Conservation (phyloP, 306 rosid genomes). For the Prunus persica region Prunus_persica_NCBIv2 NC_034011.1:250501-251000, state of each 20-base stretch:
- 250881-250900: slow-evolving; percentile 41
- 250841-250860: slow-evolving; percentile 21
- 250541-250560: slow-evolving; percentile 49
- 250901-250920: slow-evolving; percentile 49
- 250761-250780: slow-evolving; percentile 32
- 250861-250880: slow-evolving; percentile 25
- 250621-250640: not conserved
- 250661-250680: slow-evolving; percentile 53
- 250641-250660: slow-evolving; percentile 55
- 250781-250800: slow-evolving; percentile 26
- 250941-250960: slow-evolving; percentile 30
- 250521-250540: slow-evolving; percentile 34
- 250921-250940: slow-evolving; percentile 60
- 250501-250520: slow-evolving; percentile 65
- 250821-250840: slow-evolving; percentile 18
- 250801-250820: slow-evolving; percentile 55
- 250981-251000: slow-evolving; percentile 22
- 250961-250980: slow-evolving; percentile 21
- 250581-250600: slow-evolving; percentile 75
- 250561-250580: slow-evolving; percentile 43
- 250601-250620: slow-evolving; percentile 43
- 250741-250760: slow-evolving; percentile 34
- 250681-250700: slow-evolving; percentile 24
- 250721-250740: not conserved
- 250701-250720: slow-evolving; percentile 48